These are phyloP conservation scores for Solanum bukasovii DNA, from an alignment of 257 asterid species.

Conservation along the genomic window DNA sequence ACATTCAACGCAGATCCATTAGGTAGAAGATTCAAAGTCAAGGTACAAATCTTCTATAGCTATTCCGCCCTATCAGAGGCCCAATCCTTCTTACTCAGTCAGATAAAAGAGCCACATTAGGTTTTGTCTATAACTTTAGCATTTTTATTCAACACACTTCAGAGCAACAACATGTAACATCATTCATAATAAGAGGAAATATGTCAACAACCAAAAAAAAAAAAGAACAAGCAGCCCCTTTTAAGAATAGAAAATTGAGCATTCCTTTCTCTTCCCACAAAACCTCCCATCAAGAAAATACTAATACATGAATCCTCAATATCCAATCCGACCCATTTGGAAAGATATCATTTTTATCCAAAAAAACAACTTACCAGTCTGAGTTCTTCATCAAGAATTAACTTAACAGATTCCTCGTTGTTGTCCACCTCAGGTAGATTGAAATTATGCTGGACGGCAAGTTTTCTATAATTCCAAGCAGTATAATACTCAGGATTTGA, in stretches of 20 bases:
- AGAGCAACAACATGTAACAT: not conserved
- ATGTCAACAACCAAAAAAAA: not conserved
- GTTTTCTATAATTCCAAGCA: conserved; percentile 88
- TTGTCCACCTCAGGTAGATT: conserved; percentile 19
- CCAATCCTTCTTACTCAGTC: not conserved
- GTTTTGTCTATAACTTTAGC: not conserved
- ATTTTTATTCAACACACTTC: not conserved
- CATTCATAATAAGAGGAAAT: not conserved
- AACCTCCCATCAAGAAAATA: not conserved
- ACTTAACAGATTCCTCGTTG: conserved; percentile 30
- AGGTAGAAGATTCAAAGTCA: not conserved
- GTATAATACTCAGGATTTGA: conserved; percentile 83
- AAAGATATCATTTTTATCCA: not conserved
- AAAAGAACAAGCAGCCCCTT: not conserved
- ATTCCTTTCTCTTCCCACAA: not conserved
- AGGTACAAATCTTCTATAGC: not conserved
- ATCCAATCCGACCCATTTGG: not conserved
- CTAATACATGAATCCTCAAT: not conserved
- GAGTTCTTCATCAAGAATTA: conserved; percentile 63
- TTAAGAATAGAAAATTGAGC: not conserved
- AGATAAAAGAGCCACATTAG: not conserved
- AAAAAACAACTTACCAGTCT: conserved; percentile 42
- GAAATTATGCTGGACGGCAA: conserved; percentile 52
- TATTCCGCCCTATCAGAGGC: not conserved
- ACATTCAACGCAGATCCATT: not conserved